These are phyloP conservation scores for Backusella morwellensis DNA, from an alignment of 192 early-diverging fungal species.

Conservation along the genomic window DNA sequence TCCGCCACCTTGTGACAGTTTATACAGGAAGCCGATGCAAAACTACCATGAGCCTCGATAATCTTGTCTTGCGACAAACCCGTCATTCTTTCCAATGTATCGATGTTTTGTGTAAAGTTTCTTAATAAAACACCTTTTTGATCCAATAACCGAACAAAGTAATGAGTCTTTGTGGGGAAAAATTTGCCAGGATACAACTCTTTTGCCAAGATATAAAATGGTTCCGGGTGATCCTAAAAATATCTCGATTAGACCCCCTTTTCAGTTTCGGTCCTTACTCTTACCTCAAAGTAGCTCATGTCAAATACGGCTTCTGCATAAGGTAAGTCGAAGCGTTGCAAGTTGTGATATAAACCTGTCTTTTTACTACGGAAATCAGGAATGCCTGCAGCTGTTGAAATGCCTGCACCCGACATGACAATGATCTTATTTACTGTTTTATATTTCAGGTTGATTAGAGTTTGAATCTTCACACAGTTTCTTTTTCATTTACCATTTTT, in stretches of 20 bases:
- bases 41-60: constrained; percentile 95
- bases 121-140: constrained; percentile 71
- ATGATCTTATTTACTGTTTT: constrained; percentile 63
- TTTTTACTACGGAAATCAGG: constrained; percentile 93
- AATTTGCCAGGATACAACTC: constrained; percentile 87
- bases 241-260: too few species aligned
- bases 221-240: constrained; percentile 67
- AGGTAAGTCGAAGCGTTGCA: constrained; percentile 85
- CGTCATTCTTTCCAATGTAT: constrained; percentile 87
- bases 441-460: background rate
- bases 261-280: background rate
- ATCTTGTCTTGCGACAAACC: constrained; percentile 68
- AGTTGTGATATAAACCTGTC: constrained; percentile 91
- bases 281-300: constrained; percentile 80
- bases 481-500: constrained; percentile 11
- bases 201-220: constrained; percentile 87
- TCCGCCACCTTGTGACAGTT: constrained; percentile 49
- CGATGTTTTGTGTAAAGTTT: constrained; percentile 97
- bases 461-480: background rate
- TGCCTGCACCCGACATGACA: constrained; percentile 92
- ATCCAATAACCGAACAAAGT: constrained; percentile 79
- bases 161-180: constrained; percentile 82
- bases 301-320: constrained; percentile 96
- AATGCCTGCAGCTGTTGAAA: constrained; percentile 81
- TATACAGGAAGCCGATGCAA: constrained; percentile 79